Conservation (phyloP, 139 green algal species). For the Choricystis sp. region DNA sequence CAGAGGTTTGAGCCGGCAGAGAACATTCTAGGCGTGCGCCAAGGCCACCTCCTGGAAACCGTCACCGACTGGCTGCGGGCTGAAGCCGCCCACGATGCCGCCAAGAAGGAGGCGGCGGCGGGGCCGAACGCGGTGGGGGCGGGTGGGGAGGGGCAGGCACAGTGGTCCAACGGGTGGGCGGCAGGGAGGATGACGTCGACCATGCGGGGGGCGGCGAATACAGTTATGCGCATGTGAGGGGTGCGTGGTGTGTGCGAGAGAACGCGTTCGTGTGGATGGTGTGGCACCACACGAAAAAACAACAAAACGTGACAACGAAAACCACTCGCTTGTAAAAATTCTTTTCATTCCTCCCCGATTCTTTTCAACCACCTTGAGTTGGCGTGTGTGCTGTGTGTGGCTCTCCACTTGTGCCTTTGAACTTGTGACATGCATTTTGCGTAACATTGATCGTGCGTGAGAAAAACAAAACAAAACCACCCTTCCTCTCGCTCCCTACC, state of each 20-base stretch:
- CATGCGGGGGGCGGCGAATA: slow-evolving; percentile 46
- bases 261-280: too few relatives aligned
- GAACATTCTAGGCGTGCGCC: slow-evolving; percentile 13
- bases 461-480: too few relatives aligned
- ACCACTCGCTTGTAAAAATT: slow-evolving; percentile 1
- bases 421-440: too few relatives aligned
- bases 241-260: neutral
- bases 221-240: slow-evolving; percentile 58
- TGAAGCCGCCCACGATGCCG: slow-evolving; percentile 22
- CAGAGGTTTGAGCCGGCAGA: slow-evolving; percentile 17
- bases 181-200: slow-evolving; percentile 41
- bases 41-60: slow-evolving; percentile 38
- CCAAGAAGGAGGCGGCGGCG: slow-evolving; percentile 15
- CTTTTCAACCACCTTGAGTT: too few relatives aligned
- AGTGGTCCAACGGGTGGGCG: slow-evolving; percentile 71
- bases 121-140: slow-evolving; percentile 18
- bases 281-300: too few relatives aligned
- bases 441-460: too few relatives aligned
- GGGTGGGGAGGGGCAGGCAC: slow-evolving; percentile 19
- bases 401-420: too few relatives aligned
- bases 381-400: too few relatives aligned
- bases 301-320: neutral
- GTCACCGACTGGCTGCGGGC: slow-evolving; percentile 36
- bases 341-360: neutral
- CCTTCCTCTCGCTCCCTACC: too few relatives aligned